Evolutionary conservation across 1,139 yeast species (phyloP).

Genomic region (Hansenula lynferdii): DNA sequence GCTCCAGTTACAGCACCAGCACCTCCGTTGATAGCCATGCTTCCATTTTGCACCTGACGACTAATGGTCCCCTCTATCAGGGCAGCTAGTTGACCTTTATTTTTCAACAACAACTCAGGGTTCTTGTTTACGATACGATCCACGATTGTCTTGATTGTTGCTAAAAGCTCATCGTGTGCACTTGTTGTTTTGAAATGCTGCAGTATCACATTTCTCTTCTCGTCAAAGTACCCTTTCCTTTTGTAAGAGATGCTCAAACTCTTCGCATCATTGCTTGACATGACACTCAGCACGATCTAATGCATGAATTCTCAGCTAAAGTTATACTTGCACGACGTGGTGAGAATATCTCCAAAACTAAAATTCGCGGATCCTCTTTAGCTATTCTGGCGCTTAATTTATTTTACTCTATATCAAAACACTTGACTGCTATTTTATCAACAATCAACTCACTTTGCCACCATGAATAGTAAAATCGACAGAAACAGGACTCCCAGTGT

Average conservation of each 20-base stretch:
- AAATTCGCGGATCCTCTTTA: too few relatives aligned
- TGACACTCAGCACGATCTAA: too few relatives aligned
- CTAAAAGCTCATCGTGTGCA: slow-evolving; percentile 11
- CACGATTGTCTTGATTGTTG: slow-evolving; percentile 11
- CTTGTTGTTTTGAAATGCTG: slow-evolving; percentile 13
- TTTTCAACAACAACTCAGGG: slow-evolving; percentile 17
- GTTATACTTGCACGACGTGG: too few relatives aligned
- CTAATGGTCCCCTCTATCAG: slow-evolving; percentile 17
- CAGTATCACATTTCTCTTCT: slow-evolving; percentile 12
- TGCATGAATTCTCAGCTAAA: too few relatives aligned
- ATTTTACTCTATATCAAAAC: too few relatives aligned
- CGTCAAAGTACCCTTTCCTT: slow-evolving; percentile 19
- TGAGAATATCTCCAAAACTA: too few relatives aligned
- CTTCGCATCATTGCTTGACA: slow-evolving; percentile 8
- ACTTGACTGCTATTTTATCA: too few relatives aligned
- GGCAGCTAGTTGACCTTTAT: slow-evolving; percentile 19
- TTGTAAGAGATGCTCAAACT: slow-evolving; percentile 15
- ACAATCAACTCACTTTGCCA: too few relatives aligned
- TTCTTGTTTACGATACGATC: slow-evolving; percentile 10
- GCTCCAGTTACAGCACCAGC: neutral
- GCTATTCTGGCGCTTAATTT: too few relatives aligned
- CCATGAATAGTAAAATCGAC: too few relatives aligned
- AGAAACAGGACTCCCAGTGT: neutral
- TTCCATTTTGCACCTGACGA: neutral
- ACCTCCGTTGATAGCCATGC: neutral